A percentile compares a stretch with the other conserved stretches of the same genome.
These are phyloP conservation scores for Leishmania turanica DNA, from an alignment of 208 protist genomes.

Conservation along the genomic window DNA sequence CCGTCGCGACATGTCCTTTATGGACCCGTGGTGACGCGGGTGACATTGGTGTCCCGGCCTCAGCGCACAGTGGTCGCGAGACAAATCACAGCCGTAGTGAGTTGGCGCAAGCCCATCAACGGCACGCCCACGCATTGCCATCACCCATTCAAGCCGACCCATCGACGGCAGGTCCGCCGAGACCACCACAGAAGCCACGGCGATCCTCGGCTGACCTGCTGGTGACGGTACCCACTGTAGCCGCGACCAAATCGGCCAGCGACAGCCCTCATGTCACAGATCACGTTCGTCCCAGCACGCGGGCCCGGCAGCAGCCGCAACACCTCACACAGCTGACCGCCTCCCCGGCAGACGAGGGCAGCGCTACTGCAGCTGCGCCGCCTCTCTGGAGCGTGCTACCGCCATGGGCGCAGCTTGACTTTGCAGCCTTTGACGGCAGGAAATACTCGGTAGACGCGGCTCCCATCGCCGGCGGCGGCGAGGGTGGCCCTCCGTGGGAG, in stretches of 20 bases:
- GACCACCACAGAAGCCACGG: neutral
- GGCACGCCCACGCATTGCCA: neutral
- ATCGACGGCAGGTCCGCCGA: neutral
- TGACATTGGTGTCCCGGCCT: neutral
- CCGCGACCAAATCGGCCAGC: neutral
- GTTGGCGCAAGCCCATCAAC: neutral
- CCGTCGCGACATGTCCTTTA: neutral
- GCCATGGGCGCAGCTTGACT: constrained; percentile 18
- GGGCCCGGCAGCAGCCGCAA: neutral
- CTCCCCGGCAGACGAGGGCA: neutral
- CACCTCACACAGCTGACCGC: neutral
- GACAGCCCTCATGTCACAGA: neutral
- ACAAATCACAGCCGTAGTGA: neutral
- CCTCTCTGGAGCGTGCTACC: constrained; percentile 6
- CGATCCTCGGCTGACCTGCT: neutral
- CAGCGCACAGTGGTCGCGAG: neutral
- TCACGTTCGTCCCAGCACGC: neutral
- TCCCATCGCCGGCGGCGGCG: neutral
- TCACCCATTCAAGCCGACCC: neutral
- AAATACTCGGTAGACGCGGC: neutral
- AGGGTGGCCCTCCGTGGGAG: neutral
- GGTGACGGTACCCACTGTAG: neutral
- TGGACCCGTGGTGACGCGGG: neutral
- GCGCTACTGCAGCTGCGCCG: neutral
- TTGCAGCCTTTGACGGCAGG: neutral